Percentiles rank a stretch among this genome's conserved stretches.
phyloP scores from a whole-genome alignment of 2,329 filamentous ascomycete genomes.

The Claviceps pazoutovae region DNA sequence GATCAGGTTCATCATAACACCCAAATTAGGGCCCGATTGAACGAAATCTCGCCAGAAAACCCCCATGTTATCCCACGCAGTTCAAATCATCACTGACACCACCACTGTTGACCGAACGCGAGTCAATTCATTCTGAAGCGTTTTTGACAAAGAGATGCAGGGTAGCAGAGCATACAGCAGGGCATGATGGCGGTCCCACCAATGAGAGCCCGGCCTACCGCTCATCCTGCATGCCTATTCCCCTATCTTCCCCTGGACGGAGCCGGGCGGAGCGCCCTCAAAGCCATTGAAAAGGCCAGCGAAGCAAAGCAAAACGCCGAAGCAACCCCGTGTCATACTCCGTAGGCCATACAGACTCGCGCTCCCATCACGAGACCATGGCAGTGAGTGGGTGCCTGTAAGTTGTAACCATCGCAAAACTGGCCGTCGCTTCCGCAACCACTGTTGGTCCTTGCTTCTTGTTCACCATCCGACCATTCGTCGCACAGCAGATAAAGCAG shows the following conservation, averaged over 20 bases:
- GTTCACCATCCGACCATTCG: neutral
- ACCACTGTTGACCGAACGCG: too few relatives aligned
- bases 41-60: too few relatives aligned
- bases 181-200: neutral
- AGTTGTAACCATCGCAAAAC: neutral
- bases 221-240: neutral
- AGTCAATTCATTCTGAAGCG: too few relatives aligned
- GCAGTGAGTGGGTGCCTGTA: neutral
- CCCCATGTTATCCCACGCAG: too few relatives aligned
- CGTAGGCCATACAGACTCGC: neutral
- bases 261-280: neutral
- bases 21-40: too few relatives aligned
- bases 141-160: too few relatives aligned
- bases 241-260: neutral
- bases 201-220: neutral
- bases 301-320: too few relatives aligned
- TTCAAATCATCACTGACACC: too few relatives aligned
- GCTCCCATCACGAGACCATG: neutral
- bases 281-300: slow-evolving; percentile 9
- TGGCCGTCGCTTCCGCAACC: neutral
- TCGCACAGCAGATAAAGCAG: neutral
- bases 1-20: too few relatives aligned
- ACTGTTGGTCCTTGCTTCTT: neutral
- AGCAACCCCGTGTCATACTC: too few relatives aligned
- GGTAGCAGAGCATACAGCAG: too few relatives aligned